Evolutionary conservation across 306 rosid species (phyloP), one percentile per base, ranked within the genome.

Genomic region (Erythrophleum fordii): DNA sequence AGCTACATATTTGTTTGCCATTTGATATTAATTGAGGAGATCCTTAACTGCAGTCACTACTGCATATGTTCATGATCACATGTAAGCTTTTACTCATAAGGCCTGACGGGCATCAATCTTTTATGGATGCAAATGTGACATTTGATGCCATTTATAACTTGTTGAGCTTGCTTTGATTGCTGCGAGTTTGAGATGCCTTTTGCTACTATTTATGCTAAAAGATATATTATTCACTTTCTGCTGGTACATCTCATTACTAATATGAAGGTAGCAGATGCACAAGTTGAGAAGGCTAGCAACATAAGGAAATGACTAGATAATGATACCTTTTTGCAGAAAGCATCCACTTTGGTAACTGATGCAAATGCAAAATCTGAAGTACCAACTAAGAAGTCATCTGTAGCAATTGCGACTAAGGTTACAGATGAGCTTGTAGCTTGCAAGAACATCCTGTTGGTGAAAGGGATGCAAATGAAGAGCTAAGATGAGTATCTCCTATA

Each of bases 401-500:
- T 97, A 70, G 91, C 90, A 80, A 90, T 94, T 71, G 98, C 98
- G 25, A 97, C 98, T 0, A 87, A 86, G 90, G 97, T 94, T 80
- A 97, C 98, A 1, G 98, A 92, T 87, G 92, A 86, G 95, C 98
- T 94, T 55, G 80, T 97, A 20, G 97, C 98, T 78, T 94, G n/a
- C n/a, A n/a, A n/a, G n/a, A n/a, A n/a, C n/a, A n/a, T n/a, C n/a
- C n/a, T n/a, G n/a, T n/a, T n/a, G n/a, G n/a, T n/a, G n/a, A n/a
- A n/a, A n/a, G n/a, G n/a, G n/a, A n/a, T n/a, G n/a, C n/a, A n/a
- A n/a, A n/a, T n/a, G n/a, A n/a, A n/a, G n/a, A n/a, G n/a, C n/a
- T n/a, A n/a, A n/a, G n/a, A n/a, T n/a, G n/a, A n/a, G n/a, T n/a
- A n/a, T n/a, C n/a, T n/a, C n/a, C n/a, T n/a, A n/a, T n/a, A n/a